Evolutionary conservation across 75 land plant species (phyloP), one percentile per base, ranked within the genome.

Genomic region (Gnetum montanum): DNA sequence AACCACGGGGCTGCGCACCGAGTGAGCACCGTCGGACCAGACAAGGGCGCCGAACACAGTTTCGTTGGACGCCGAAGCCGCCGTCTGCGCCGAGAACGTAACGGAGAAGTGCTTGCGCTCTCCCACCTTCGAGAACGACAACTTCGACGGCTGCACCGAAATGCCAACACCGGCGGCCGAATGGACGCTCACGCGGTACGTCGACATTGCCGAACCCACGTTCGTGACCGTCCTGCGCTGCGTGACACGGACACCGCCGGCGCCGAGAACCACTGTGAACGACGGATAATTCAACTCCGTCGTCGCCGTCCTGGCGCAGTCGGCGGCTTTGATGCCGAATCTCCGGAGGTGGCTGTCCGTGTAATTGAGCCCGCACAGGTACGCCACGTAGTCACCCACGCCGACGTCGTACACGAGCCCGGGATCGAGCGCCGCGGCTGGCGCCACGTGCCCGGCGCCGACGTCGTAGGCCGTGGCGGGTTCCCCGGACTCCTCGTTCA

Each of bases 361-460:
- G 64, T 65, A 65, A 29, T 48, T 45, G 4, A 33, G 35, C 5
- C 49, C 43, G 16, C 66, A 60, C 26, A 65, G 31, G 31, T 44
- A 65, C 1, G 4, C 11, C 6, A 61, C 29, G 65, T 41, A 65
- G 29, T 65, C 51, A 5, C 15, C 7, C 6, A n/a, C 3, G 18
- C 25, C 33, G 4, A 25, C 20, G 34, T 65, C 68, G 18, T 65
- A 65, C 35, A 65, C 43, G 12, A 65, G 68, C 12, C 68, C 68
- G 0, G 68, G 68, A 12, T 57, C 28, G 1, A 47, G 7, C 18
- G 68, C 68, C 26, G 16, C 31, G 4, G 25, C 13, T 4, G 67
- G 68, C 16, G 43, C 59, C 3, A 65, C 49, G 3, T 65, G 66
- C 16, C 68, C 68, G 5, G 64, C 49, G 20, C 68, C 68, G 0